Percentiles rank a stretch among this genome's conserved stretches.
These are phyloP conservation scores for Neurospora sp. DNA, from an alignment of 495 filamentous ascomycete species.

Conservation along the genomic window DNA sequence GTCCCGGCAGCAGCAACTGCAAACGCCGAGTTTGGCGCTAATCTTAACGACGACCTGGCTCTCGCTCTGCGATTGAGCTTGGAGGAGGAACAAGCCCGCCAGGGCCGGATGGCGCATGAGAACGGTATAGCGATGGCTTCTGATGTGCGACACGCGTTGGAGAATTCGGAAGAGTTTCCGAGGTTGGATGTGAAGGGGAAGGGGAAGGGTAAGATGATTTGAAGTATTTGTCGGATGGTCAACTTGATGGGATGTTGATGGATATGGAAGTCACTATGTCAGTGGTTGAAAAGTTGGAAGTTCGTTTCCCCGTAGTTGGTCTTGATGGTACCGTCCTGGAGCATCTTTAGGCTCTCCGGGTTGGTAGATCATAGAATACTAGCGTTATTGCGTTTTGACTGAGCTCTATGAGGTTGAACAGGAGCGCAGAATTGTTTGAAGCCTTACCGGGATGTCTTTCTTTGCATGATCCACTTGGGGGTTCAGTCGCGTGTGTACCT, in stretches of 20 bases:
- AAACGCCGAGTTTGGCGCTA: constrained; percentile 4
- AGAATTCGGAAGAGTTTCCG: constrained; percentile 49
- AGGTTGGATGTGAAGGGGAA: constrained; percentile 30
- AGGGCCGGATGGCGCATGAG: neutral
- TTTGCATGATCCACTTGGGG: neutral
- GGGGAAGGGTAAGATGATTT: constrained; percentile 29
- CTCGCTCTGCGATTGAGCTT: constrained; percentile 78
- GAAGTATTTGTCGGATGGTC: neutral
- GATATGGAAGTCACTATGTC: neutral
- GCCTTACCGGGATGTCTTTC: neutral
- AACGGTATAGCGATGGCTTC: constrained; percentile 4
- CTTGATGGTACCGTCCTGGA: neutral
- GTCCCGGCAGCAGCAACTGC: constrained; percentile 10
- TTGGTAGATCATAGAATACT: neutral
- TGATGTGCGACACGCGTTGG: constrained; percentile 9
- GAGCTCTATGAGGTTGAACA: neutral
- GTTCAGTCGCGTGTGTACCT: neutral
- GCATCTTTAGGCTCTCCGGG: neutral
- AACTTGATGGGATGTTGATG: neutral
- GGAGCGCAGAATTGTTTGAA: neutral
- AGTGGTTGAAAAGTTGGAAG: neutral
- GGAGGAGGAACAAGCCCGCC: constrained; percentile 56
- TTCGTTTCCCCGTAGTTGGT: neutral
- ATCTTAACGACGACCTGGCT: constrained; percentile 62
- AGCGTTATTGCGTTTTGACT: neutral